Conservation (phyloP, 495 filamentous ascomycete species). For the Neurospora sp. region DNA sequence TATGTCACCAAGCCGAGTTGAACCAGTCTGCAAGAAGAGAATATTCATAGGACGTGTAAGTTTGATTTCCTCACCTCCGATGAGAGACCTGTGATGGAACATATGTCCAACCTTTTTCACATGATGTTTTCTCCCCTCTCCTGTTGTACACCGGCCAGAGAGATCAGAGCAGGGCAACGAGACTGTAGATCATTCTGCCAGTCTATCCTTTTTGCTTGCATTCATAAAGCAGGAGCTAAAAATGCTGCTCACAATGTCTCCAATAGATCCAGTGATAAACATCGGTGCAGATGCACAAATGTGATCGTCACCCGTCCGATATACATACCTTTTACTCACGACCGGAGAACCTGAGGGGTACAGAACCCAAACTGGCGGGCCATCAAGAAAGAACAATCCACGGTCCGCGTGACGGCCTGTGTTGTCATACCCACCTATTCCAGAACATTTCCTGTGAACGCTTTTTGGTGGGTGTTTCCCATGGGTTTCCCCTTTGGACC, state of each 20-base stretch:
- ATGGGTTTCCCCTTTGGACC: not conserved
- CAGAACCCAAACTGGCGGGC: not conserved
- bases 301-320: not conserved
- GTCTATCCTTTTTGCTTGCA: not conserved
- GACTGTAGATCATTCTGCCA: not conserved
- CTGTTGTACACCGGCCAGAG: not conserved
- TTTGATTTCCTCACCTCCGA: not conserved
- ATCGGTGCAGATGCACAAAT: not conserved
- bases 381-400: not conserved
- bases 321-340: not conserved
- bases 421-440: not conserved
- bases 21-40: not conserved
- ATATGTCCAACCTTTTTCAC: not conserved
- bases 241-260: not conserved
- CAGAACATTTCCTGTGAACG: not conserved
- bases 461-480: not conserved
- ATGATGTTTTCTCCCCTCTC: not conserved
- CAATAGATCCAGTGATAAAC: not conserved
- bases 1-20: not conserved
- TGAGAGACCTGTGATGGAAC: not conserved
- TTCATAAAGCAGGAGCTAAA: not conserved
- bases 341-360: not conserved
- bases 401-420: not conserved
- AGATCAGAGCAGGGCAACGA: not conserved
- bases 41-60: not conserved